A percentile compares a stretch with the other conserved stretches of the same genome.
Conservation (phyloP, 805 yeast species). For the Yarrowia sp. region DNA sequence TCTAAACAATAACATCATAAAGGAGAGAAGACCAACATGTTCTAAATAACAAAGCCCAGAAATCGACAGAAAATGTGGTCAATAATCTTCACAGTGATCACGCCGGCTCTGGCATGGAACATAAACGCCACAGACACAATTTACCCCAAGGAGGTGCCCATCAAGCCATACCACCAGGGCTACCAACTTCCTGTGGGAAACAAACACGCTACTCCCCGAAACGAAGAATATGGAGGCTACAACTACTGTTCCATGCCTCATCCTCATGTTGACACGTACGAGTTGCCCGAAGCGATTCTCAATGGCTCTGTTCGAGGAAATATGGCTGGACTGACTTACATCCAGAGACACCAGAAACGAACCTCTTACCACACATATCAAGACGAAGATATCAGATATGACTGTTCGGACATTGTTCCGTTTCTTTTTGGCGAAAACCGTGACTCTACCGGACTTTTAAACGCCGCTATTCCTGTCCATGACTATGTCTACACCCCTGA, state of each 20-base stretch:
- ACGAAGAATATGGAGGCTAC: not conserved
- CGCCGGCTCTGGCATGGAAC: conserved; percentile 6
- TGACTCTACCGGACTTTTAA: not conserved
- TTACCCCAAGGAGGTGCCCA: not conserved
- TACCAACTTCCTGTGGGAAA: not conserved
- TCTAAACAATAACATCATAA: not conserved
- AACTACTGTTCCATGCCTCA: conserved; percentile 12
- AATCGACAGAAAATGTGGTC: not conserved
- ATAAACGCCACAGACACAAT: not conserved
- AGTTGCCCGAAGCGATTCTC: not conserved
- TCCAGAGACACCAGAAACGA: conserved; percentile 16
- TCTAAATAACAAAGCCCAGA: not conserved
- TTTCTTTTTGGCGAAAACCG: conserved; percentile 8
- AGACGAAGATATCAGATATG: not conserved
- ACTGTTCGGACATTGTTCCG: not conserved
- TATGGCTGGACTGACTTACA: not conserved
- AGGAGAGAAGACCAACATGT: not conserved
- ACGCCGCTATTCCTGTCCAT: conserved; percentile 14
- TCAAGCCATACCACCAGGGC: not conserved
- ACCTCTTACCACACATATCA: conserved; percentile 1
- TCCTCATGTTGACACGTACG: conserved; percentile 4
- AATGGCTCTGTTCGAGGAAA: not conserved
- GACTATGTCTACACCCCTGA: conserved; percentile 10
- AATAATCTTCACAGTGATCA: not conserved
- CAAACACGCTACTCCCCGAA: not conserved